Evolutionary conservation across 179 eudicot species (phyloP), one percentile per base, ranked within the genome.

Genomic region (Heliamphora pulchella): DNA sequence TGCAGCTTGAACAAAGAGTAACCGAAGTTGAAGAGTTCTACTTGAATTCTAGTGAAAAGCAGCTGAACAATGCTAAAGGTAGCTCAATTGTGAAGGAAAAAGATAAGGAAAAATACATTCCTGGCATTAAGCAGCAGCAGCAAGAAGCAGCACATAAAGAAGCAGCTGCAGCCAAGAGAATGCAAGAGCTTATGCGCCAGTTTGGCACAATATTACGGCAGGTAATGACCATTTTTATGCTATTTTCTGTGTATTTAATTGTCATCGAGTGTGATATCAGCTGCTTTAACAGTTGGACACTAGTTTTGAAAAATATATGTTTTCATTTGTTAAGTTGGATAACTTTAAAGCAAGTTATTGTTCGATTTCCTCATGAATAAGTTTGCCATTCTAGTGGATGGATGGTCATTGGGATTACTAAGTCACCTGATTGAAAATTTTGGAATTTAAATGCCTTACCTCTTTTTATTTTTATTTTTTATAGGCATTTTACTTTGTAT

Each of bases 101-200:
- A 85, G 93, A 93, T 17, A 91, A 87, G 85, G 94, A 89, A 51
- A 94, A 82, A 78, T 82, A 85, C 50, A 53, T 81, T 59, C 54
- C 83, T 47, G 80, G 83, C 81, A 81, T 62, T 13, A 92, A 83
- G 80, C 91, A 87, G 84, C 78, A 89, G 48, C 94, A 87, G 73
- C 88, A 80, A 74, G 94, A 89, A 87, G 86, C 88, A 41, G 78
- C 88, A 70, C 80, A 78, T 80, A 86, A 74, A 78, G 92, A 91
- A 84, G 86, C 90, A 71, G 90, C 89, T 79, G 96, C 91, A 47
- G 76, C 89, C 70, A 91, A 87, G 87, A 87, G 96, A 91, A 96
- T 91, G 99, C 98, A 91, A 80, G 98, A 92, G 69, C 89, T 96
- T 51, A 91, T 92, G 85, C 92, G 94, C 74, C 97, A 92, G 74